phyloP scores from a whole-genome alignment of 148 eudicot genomes.

The Fagopyrum esculentum region DNA sequence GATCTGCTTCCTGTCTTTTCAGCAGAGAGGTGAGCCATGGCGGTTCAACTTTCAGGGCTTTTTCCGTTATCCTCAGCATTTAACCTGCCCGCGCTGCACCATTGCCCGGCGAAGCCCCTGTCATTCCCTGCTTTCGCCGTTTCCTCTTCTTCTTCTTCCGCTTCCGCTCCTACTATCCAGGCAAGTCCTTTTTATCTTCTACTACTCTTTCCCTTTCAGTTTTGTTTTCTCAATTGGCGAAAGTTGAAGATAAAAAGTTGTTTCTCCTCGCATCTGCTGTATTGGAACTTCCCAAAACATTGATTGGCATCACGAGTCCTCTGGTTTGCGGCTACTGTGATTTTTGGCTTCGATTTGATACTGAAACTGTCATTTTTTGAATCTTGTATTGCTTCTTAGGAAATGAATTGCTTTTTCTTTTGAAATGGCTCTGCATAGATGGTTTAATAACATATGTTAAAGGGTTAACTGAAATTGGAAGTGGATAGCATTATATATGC shows the following conservation, averaged over 20 bases:
- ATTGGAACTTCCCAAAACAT: constrained; percentile 3
- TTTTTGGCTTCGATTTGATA: constrained; percentile 5
- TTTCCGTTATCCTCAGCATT: constrained; percentile 22
- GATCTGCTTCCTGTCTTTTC: background rate
- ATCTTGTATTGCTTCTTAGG: background rate
- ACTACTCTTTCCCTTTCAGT: background rate
- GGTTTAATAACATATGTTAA: background rate
- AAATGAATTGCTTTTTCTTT: background rate
- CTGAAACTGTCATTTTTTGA: background rate
- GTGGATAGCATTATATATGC: background rate
- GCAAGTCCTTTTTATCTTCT: constrained; percentile 15
- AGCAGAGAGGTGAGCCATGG: constrained; percentile 22
- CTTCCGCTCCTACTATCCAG: constrained; percentile 56
- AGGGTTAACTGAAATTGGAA: background rate
- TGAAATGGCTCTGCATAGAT: background rate
- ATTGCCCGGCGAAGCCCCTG: constrained; percentile 13
- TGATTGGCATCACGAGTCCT: background rate
- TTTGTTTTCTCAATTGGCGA: background rate
- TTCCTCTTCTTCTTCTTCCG: constrained; percentile 18
- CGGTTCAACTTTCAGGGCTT: constrained; percentile 32
- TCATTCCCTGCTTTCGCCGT: constrained; percentile 17
- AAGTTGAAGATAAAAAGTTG: background rate
- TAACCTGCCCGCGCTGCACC: constrained; percentile 10
- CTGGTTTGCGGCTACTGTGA: background rate
- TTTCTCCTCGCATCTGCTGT: background rate